A percentile compares a stretch with the other conserved stretches of the same genome.
Conservation (phyloP, 257 asterid species). For the Capsicum pubescens region DNA sequence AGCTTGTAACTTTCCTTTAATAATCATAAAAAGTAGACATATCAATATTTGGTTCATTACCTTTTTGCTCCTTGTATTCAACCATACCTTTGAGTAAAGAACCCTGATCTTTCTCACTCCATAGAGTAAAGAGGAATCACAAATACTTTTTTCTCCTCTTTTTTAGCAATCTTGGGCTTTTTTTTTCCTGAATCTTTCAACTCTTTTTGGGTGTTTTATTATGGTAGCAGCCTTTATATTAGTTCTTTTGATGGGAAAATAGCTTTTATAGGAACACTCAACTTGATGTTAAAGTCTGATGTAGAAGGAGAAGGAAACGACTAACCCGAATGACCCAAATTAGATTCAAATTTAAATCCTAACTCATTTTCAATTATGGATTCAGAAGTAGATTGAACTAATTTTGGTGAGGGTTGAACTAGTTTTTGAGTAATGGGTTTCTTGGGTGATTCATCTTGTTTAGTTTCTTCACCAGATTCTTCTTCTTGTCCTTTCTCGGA, state of each 20-base stretch:
- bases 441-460: too few species aligned
- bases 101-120: conserved; percentile 62
- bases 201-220: neutral
- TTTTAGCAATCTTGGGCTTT: conserved; percentile 33
- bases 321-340: conserved; percentile 31
- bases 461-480: too few species aligned
- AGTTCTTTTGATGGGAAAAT: conserved; percentile 32
- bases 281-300: conserved; percentile 49
- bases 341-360: conserved; percentile 42
- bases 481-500: too few species aligned
- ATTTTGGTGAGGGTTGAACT: neutral
- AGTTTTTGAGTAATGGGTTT: too few species aligned
- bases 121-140: conserved; percentile 43
- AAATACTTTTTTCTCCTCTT: conserved; percentile 34
- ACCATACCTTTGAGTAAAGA: conserved; percentile 55
- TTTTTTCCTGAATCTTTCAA: conserved; percentile 36
- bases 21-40: too few species aligned
- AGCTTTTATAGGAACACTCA: neutral
- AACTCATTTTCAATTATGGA: neutral
- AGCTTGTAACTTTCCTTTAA: conserved; percentile 46
- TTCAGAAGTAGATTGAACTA: conserved; percentile 10
- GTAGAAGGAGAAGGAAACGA: conserved; percentile 43
- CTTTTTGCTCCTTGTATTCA: conserved; percentile 47
- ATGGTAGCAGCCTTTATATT: conserved; percentile 25
- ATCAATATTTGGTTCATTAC: conserved; percentile 44